These are phyloP conservation scores for Xylariaceae sp. DNA, from an alignment of 2,329 filamentous ascomycete species.

Conservation along the genomic window DNA sequence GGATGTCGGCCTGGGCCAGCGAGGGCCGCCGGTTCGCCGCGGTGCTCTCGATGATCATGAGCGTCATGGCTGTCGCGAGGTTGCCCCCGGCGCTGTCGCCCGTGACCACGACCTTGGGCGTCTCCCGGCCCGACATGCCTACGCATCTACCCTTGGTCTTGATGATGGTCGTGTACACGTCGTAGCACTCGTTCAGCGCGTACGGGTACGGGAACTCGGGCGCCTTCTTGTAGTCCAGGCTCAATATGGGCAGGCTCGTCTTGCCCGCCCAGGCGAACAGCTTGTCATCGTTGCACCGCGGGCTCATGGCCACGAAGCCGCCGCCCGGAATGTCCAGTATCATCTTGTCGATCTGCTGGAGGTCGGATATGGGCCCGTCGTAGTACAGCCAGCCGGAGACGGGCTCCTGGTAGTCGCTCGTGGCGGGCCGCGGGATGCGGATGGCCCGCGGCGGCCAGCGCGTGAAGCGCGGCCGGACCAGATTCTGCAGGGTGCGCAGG, in stretches of 20 bases:
- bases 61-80: slow-evolving; percentile 67
- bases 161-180: slow-evolving; percentile 71
- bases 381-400: slow-evolving; percentile 90
- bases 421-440: slow-evolving; percentile 70
- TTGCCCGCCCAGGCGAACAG: slow-evolving; percentile 86
- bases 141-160: slow-evolving; percentile 66
- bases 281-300: slow-evolving; percentile 90
- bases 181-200: slow-evolving; percentile 79
- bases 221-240: slow-evolving; percentile 83
- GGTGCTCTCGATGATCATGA: slow-evolving; percentile 82
- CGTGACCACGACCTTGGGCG: slow-evolving; percentile 63
- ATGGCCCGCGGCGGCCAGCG: slow-evolving; percentile 75
- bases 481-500: slow-evolving; percentile 60
- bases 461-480: slow-evolving; percentile 73
- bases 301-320: slow-evolving; percentile 94
- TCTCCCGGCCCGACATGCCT: slow-evolving; percentile 58
- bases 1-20: slow-evolving; percentile 52
- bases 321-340: slow-evolving; percentile 89
- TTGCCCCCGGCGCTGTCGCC: slow-evolving; percentile 82
- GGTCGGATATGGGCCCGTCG: slow-evolving; percentile 72
- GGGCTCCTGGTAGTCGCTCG: slow-evolving; percentile 76
- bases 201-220: slow-evolving; percentile 81
- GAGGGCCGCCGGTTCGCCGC: slow-evolving; percentile 48
- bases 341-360: slow-evolving; percentile 69
- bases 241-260: slow-evolving; percentile 80